Evolutionary conservation across 2,329 filamentous ascomycete genomes (phyloP).

Genomic region (Penicillium hordei): DNA sequence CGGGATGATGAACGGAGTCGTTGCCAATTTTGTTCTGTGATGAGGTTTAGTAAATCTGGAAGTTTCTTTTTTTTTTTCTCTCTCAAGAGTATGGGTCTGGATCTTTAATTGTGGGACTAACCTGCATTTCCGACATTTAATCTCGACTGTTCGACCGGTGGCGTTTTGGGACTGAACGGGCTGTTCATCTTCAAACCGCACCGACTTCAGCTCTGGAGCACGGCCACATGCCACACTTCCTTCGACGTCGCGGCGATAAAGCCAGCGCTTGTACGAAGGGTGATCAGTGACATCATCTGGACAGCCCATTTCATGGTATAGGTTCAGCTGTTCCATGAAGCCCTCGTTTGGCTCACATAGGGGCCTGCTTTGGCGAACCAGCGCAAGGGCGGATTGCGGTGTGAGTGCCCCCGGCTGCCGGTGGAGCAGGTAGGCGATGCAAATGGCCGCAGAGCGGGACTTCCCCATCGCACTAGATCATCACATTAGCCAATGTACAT

Average conservation of each 20-base stretch:
- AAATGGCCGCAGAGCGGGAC: constrained; percentile 82
- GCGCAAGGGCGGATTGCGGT: constrained; percentile 64
- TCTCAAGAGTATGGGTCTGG: background rate
- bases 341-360: constrained; percentile 86
- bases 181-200: constrained; percentile 69
- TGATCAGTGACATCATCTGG: constrained; percentile 67
- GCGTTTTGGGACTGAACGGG: constrained; percentile 21
- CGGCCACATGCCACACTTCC: constrained; percentile 70
- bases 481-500: constrained; percentile 11
- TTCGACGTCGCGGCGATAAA: constrained; percentile 66
- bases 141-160: constrained; percentile 49
- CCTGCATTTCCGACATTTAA: constrained; percentile 91
- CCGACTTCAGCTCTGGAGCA: constrained; percentile 71
- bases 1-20: constrained; percentile 64
- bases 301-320: constrained; percentile 86
- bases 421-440: constrained; percentile 80
- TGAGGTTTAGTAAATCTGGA: constrained; percentile 6
- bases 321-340: constrained; percentile 82
- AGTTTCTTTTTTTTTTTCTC: background rate
- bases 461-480: constrained; percentile 86
- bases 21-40: constrained; percentile 59
- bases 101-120: constrained; percentile 38
- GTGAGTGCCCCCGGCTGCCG: constrained; percentile 56
- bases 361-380: constrained; percentile 68
- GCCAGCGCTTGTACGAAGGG: constrained; percentile 77